phyloP scores from a whole-genome alignment of 768 basidiomycete genomes.

The Boletus reticulatus region DNA sequence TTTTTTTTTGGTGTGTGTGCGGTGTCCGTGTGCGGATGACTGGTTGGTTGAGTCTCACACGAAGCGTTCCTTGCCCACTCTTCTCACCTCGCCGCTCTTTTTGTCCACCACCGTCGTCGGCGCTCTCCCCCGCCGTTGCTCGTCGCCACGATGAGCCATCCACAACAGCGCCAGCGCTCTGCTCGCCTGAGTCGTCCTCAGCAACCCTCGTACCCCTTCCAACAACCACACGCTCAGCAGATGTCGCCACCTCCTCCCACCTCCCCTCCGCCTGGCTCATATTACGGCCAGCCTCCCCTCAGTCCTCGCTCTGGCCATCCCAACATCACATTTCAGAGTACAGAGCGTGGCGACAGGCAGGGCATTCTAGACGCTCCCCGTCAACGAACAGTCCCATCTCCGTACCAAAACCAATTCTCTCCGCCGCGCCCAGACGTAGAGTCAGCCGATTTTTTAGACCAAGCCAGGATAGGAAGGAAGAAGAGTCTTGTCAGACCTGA shows the following conservation, averaged over 20 bases:
- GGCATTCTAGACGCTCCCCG: slow-evolving; percentile 55
- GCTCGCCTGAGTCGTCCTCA: slow-evolving; percentile 30
- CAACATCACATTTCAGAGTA: slow-evolving; percentile 67
- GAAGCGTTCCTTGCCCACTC: not conserved
- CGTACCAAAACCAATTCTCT: slow-evolving; percentile 47
- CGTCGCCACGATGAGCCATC: slow-evolving; percentile 34
- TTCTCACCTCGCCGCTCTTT: slow-evolving; percentile 21
- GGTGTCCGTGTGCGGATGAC: slow-evolving; percentile 16
- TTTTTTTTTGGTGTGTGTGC: too few species aligned
- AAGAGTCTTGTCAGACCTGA: slow-evolving; percentile 92
- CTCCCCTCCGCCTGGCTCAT: slow-evolving; percentile 11
- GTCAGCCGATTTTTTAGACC: slow-evolving; percentile 39
- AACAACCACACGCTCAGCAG: slow-evolving; percentile 21
- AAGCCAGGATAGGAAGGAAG: slow-evolving; percentile 67
- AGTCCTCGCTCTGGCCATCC: slow-evolving; percentile 22
- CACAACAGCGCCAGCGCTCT: slow-evolving; percentile 40
- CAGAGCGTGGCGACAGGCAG: slow-evolving; percentile 68
- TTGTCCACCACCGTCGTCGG: not conserved
- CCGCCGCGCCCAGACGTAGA: slow-evolving; percentile 36
- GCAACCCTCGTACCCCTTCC: slow-evolving; percentile 36
- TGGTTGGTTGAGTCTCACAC: slow-evolving; percentile 10
- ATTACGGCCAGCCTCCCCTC: slow-evolving; percentile 18
- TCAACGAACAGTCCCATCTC: slow-evolving; percentile 42
- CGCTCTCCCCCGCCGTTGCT: not conserved
- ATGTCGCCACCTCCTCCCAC: slow-evolving; percentile 16